phyloP scores from a whole-genome alignment of 768 basidiomycete species.

The Boletus eberwhitei region DNA sequence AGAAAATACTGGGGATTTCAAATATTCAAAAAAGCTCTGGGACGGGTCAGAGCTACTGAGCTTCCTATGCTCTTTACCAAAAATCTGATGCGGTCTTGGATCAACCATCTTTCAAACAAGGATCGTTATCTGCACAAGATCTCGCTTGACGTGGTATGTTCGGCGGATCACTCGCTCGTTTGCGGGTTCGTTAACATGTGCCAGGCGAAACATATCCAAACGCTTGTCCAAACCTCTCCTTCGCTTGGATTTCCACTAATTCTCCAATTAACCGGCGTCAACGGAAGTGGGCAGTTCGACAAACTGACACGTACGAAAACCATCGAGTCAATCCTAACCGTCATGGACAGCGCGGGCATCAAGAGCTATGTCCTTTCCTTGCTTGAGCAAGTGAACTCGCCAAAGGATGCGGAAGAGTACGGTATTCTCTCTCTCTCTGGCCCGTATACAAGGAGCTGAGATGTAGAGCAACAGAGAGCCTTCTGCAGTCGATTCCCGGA shows the following conservation, averaged over 20 bases:
- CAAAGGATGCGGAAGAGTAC: constrained; percentile 42
- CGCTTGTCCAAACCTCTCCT: constrained; percentile 71
- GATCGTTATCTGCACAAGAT: constrained; percentile 91
- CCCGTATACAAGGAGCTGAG: constrained; percentile 11
- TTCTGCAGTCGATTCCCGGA: constrained; percentile 48
- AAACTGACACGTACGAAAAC: constrained; percentile 90
- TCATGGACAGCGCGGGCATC: constrained; percentile 72
- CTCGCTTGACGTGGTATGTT: constrained; percentile 73
- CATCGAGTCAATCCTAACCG: constrained; percentile 76
- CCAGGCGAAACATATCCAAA: constrained; percentile 73
- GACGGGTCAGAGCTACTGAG: constrained; percentile 57
- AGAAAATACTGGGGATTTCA: constrained; percentile 97
- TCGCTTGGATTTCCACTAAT: constrained; percentile 82
- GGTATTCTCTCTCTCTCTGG: constrained; percentile 9
- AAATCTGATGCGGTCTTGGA: constrained; percentile 96
- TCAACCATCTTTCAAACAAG: constrained; percentile 85
- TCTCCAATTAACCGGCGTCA: constrained; percentile 74
- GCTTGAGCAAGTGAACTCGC: constrained; percentile 56
- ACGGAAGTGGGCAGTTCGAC: constrained; percentile 89
- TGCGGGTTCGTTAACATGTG: background rate
- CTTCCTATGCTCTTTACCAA: constrained; percentile 89
- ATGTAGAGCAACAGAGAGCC: constrained; percentile 38
- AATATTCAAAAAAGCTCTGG: constrained; percentile 77
- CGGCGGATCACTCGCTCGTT: background rate
- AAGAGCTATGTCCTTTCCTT: constrained; percentile 73